These are phyloP conservation scores for Solanum hybrid DNA, from an alignment of 305 asterid genomes.

Conservation along the genomic window DNA sequence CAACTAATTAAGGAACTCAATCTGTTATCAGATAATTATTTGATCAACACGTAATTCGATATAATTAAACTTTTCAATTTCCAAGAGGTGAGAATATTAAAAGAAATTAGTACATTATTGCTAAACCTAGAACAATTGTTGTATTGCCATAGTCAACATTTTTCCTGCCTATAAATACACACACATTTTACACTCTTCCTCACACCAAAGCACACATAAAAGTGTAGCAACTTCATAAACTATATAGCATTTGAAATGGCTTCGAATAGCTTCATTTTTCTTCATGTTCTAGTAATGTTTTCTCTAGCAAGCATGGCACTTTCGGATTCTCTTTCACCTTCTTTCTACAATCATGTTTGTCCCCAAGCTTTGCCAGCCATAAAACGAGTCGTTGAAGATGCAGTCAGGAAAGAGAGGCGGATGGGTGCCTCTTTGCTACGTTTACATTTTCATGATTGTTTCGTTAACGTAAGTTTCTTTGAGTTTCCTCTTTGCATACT, in stretches of 20 bases:
- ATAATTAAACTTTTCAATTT: not conserved
- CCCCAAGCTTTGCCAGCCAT: not conserved
- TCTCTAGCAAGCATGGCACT: not conserved
- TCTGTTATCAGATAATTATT: not conserved
- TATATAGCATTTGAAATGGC: not conserved
- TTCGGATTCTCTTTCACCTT: not conserved
- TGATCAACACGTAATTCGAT: not conserved
- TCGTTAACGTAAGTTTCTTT: not conserved
- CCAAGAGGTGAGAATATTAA: not conserved
- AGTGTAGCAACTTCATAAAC: not conserved
- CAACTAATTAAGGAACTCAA: not conserved
- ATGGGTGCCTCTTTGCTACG: not conserved
- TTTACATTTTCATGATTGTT: not conserved
- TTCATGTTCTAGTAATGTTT: not conserved
- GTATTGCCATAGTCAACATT: not conserved
- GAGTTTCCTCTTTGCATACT: not conserved
- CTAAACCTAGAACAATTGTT: not conserved
- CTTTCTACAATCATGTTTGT: not conserved
- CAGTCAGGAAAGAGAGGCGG: not conserved
- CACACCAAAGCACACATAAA: not conserved
- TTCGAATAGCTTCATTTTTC: not conserved
- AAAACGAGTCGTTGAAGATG: not conserved
- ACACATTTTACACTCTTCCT: not conserved
- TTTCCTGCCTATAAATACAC: not conserved
- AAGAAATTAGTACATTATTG: not conserved